Conservation (phyloP, 768 basidiomycete genomes). For the Tulasnella sp. region DNA sequence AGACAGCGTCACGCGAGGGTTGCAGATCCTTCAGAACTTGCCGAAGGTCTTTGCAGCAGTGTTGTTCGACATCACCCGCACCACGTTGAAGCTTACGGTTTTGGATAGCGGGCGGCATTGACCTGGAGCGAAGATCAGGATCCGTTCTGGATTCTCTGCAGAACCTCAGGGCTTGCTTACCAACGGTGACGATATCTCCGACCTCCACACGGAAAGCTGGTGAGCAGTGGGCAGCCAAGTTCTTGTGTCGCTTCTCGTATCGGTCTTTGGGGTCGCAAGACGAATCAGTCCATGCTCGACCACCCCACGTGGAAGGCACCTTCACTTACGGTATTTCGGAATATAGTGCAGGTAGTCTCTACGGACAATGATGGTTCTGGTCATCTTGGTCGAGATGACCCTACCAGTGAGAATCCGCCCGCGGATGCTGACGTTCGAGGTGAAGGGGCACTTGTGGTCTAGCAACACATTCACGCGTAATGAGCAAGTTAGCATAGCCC, state of each 20-base stretch:
- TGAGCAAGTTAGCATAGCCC: not conserved
- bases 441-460: slow-evolving; percentile 99
- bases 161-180: slow-evolving; percentile 41
- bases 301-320: not conserved
- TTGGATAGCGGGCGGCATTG: slow-evolving; percentile 99
- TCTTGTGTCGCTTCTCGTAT: slow-evolving; percentile 99
- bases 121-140: slow-evolving; percentile 40
- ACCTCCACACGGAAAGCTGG: slow-evolving; percentile 97
- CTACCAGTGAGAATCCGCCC: slow-evolving; percentile 97
- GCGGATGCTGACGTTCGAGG: slow-evolving; percentile 92
- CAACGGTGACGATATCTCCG: slow-evolving; percentile 92
- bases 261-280: slow-evolving; percentile 52
- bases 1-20: not conserved
- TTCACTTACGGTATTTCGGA: slow-evolving; percentile 88
- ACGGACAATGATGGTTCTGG: slow-evolving; percentile 94
- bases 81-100: slow-evolving; percentile 98
- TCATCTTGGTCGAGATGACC: slow-evolving; percentile 99
- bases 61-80: slow-evolving; percentile 92
- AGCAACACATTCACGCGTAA: not conserved
- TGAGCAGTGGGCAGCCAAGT: slow-evolving; percentile 92
- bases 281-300: slow-evolving; percentile 3
- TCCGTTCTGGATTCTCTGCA: not conserved
- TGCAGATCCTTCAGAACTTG: slow-evolving; percentile 61
- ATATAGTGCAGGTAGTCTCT: slow-evolving; percentile 92
- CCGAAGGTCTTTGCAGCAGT: slow-evolving; percentile 83